Evolutionary conservation across 345 rosid genomes (phyloP).

Genomic region (Populus simonii): DNA sequence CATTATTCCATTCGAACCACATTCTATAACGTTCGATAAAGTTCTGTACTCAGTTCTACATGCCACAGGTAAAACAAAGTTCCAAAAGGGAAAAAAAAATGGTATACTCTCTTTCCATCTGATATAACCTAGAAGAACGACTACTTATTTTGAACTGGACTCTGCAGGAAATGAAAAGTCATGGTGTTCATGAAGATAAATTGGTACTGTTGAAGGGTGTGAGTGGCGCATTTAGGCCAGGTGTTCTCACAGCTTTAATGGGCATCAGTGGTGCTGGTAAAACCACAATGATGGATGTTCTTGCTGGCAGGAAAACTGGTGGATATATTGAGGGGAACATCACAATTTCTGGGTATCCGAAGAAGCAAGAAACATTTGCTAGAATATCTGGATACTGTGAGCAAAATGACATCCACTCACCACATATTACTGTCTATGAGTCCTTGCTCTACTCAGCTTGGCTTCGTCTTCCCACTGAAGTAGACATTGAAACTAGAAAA

Average conservation of each 20-base stretch:
- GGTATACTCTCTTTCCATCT: neutral
- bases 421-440: constrained; percentile 69
- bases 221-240: constrained; percentile 80
- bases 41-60: constrained; percentile 62
- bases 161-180: constrained; percentile 52
- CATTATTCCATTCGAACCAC: constrained; percentile 75
- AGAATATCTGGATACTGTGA: constrained; percentile 78
- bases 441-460: constrained; percentile 74
- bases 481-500: constrained; percentile 48
- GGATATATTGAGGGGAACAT: constrained; percentile 70
- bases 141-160: neutral
- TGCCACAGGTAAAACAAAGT: constrained; percentile 61
- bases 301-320: constrained; percentile 83
- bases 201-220: constrained; percentile 67
- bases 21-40: constrained; percentile 55
- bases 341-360: constrained; percentile 65
- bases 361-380: constrained; percentile 79
- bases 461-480: constrained; percentile 58
- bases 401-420: constrained; percentile 76
- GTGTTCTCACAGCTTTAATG: constrained; percentile 79
- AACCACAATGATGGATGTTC: constrained; percentile 84
- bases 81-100: neutral
- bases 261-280: constrained; percentile 82
- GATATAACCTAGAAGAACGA: neutral
- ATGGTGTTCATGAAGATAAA: constrained; percentile 54